phyloP scores from a whole-genome alignment of 106 monocot genomes.

The Posidonia australis region DNA sequence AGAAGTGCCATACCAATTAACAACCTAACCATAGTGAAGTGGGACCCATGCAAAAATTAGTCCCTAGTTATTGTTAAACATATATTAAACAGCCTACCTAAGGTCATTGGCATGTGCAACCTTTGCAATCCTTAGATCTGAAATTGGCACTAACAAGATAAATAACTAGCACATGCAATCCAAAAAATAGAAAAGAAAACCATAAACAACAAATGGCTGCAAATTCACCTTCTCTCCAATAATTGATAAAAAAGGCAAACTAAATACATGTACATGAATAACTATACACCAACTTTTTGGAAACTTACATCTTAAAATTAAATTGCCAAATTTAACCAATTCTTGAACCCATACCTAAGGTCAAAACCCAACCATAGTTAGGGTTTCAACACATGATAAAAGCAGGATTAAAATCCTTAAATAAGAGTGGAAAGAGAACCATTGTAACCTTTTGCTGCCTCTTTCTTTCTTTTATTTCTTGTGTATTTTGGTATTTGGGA shows the following conservation, averaged over 20 bases:
- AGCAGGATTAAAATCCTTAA: conserved; percentile 6
- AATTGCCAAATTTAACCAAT: conserved; percentile 1
- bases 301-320: neutral
- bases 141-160: neutral
- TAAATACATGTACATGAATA: neutral
- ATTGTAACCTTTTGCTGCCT: neutral
- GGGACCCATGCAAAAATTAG: neutral
- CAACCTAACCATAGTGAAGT: neutral
- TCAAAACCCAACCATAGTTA: conserved; percentile 15
- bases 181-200: neutral
- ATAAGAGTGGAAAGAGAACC: conserved; percentile 1
- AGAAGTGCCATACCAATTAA: neutral
- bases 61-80: neutral
- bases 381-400: conserved; percentile 5
- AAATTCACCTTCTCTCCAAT: neutral
- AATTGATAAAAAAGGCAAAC: neutral
- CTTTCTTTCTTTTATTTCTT: neutral
- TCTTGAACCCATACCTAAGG: neutral
- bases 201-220: too few species aligned
- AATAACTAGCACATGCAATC: neutral
- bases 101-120: too few species aligned
- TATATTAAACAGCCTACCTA: too few species aligned
- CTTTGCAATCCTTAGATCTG: neutral
- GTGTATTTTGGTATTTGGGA: conserved; percentile 15
- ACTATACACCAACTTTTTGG: neutral